Base-by-base conservation (phyloP, 108 stramenopile species). In the Fistulifera pelliculosa region DNA sequence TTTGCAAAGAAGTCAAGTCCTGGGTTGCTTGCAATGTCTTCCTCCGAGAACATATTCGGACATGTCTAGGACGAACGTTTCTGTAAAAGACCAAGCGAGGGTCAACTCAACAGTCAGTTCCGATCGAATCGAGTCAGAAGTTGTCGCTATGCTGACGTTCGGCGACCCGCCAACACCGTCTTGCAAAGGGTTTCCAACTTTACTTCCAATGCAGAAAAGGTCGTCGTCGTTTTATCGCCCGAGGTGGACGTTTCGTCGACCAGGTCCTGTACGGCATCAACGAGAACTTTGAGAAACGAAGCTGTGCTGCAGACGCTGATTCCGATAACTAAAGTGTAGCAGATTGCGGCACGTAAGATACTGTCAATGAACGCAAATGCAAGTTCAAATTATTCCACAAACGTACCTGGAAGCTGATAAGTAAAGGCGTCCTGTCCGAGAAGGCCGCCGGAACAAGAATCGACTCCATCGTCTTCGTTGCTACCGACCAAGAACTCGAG, bases 401-500 rank as follows among this genome's bases (percentile, higher is more conserved):
- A 54, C 45, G 27, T 38, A 47, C 69, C 54, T 25, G 69, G 69
- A 41, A 70, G 42, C 41, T 70, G 58, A n/a, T 60, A 44, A 12
- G 52, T 54, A 25, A 70, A 70, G 24, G 63, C 16, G 1, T 64
- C 38, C 7, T 24, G 10, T n/a, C 70, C 70, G 22, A 71, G 60
- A 18, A 71, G 48, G 16, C 70, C 70, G n/a, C 64, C 70, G 14
- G 70, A 65, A 38, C 70, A 71, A 17, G 70, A 71, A 17, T 65
- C 64, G 16, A 71, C 64, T 35, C 52, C 51, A 27, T 65, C 70
- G 42, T 49, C 42, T 35, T 35, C 31, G 31, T 8, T 8, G 31
- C 31, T 35, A 17, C 70, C 70, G 35, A 65, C 60, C 17, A 71
- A 51, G 15, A 71, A 54, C 28, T 48, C 55, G 22, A 65, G 25